Base-by-base conservation (phyloP, 495 filamentous ascomycete genomes). In the Podospora australis region DNA sequence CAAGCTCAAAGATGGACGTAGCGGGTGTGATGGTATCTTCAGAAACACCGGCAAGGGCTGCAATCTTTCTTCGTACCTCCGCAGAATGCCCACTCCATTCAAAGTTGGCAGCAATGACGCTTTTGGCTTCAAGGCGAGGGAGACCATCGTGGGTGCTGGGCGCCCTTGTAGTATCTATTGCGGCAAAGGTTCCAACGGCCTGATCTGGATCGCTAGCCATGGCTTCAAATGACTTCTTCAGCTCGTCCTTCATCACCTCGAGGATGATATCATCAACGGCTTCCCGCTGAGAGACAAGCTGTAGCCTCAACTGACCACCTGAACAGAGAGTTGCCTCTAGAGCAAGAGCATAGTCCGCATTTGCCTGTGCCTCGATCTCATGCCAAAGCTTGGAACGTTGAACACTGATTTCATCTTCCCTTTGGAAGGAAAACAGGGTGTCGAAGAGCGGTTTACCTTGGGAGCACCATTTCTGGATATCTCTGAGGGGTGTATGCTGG, bases 381-480 rank as follows among this genome's bases (percentile, higher is more conserved):
- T 59, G 67, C 83, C 86, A 89, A 2, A 86, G 55, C 2, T 63
- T 44, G 1, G 19, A 5, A 0, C 22, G 20, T 5, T 42, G 3
- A 2, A 1, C 1, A 1, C 1, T 24, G 0, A 1, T 1, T 2
- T 7, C 10, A n/a, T 54, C 51, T 5, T 60, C 59, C 9, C 30
- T 78, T 56, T 94, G 84, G 54, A 94, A 96, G 0, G 90, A 84
- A 57, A 96, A 95, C 4, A 97, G 70, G 0, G 77, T 84, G 56
- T 95, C 88, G 55, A 96, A 95, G 20, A 95, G 59, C 40, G 74
- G 62, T 54, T 76, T 64, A 36, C 79, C 72, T 38, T 72, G 50
- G 36, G 77, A 65, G 60, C 69, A 67, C 85, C 88, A 81, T 66
- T 86, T 86, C 38, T 84, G 78, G 20, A 90, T 79, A 39, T 91